These are phyloP conservation scores for Fomitopsis betulina DNA, from an alignment of 1,284 basidiomycete species.

Conservation along the genomic window DNA sequence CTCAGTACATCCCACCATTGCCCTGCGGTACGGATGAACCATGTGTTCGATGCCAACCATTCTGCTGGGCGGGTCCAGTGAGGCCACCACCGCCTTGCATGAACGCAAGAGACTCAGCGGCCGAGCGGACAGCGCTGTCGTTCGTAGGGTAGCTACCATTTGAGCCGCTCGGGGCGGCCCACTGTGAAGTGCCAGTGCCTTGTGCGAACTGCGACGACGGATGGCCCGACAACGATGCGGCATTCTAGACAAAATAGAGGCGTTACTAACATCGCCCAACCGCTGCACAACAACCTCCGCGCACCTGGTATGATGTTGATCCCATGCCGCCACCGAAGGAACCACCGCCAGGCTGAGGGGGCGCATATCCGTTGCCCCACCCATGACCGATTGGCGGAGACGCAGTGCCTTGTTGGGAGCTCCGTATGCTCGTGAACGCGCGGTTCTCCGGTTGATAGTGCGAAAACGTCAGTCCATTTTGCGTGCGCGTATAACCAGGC, in stretches of 20 bases:
- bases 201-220: constrained; percentile 9
- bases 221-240: constrained; percentile 7
- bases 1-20: constrained; percentile 2
- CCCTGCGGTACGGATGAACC: background rate
- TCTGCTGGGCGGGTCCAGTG: background rate
- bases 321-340: constrained; percentile 7
- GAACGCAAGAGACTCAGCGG: constrained; percentile 20
- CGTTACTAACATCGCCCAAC: too few species aligned
- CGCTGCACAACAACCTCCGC: background rate
- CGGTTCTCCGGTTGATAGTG: constrained; percentile 21
- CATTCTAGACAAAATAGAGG: background rate
- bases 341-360: constrained; percentile 7
- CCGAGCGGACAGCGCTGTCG: constrained; percentile 16
- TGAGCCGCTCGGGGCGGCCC: background rate
- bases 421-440: constrained; percentile 10
- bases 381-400: background rate
- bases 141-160: constrained; percentile 13
- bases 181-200: background rate
- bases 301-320: constrained; percentile 13
- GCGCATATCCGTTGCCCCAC: constrained; percentile 12
- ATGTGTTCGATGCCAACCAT: constrained; percentile 4
- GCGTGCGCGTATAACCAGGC: constrained; percentile 13
- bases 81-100: constrained; percentile 15
- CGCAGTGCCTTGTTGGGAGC: constrained; percentile 6
- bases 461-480: constrained; percentile 15